Percentiles rank a stretch among this genome's conserved stretches.
phyloP scores from a whole-genome alignment of 2,329 filamentous ascomycete species.

The Diaporthe sp. region DNA sequence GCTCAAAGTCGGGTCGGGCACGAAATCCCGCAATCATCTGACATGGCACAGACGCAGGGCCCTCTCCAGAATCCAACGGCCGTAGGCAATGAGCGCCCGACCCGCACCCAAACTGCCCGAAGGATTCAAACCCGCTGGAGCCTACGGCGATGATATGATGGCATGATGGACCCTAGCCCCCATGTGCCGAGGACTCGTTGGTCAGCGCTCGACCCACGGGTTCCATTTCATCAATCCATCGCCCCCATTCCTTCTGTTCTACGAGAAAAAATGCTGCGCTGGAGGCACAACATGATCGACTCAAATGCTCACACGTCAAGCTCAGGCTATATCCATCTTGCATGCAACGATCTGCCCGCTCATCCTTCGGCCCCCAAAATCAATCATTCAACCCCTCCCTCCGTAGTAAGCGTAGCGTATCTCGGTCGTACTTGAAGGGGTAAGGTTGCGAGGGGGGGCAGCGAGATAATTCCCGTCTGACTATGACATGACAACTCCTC shows the following conservation, averaged over 20 bases:
- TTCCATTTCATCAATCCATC: not conserved
- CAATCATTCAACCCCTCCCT: not conserved
- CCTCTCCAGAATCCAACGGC: not conserved
- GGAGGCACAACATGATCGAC: constrained; percentile 3
- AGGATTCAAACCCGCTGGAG: constrained; percentile 2
- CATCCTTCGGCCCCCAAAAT: constrained; percentile 32
- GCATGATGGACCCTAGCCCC: not conserved
- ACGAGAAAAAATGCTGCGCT: not conserved
- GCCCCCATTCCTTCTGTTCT: not conserved
- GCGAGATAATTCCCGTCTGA: constrained; percentile 18
- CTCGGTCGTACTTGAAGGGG: not conserved
- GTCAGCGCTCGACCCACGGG: constrained; percentile 1
- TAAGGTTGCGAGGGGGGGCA: not conserved
- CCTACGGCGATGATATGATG: not conserved
- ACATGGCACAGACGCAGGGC: not conserved
- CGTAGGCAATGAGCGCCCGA: not conserved
- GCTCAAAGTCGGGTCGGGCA: not conserved
- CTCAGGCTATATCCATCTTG: constrained; percentile 25
- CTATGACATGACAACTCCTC: constrained; percentile 10
- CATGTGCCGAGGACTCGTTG: not conserved
- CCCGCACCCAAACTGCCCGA: not conserved
- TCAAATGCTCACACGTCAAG: not conserved
- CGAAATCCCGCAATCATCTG: constrained; percentile 12
- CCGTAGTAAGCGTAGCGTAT: not conserved
- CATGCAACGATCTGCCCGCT: constrained; percentile 34